These are phyloP conservation scores for Crithidia sp. DNA, from an alignment of 208 protist species.

Conservation along the genomic window DNA sequence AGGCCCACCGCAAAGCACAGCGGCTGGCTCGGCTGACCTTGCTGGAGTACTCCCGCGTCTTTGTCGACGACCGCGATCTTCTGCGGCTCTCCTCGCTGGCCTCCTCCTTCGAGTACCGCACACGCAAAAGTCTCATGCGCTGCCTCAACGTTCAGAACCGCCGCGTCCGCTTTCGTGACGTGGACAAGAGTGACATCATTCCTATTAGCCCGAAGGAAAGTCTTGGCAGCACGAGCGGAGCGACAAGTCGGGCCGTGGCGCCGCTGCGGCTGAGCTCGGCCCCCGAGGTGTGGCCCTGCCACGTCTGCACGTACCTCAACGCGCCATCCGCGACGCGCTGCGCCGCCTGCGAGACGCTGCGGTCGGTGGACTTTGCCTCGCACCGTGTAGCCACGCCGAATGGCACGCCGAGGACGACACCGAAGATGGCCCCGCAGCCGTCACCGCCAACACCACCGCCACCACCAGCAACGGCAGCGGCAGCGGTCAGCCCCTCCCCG, in stretches of 20 bases:
- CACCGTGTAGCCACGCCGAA: slow-evolving; percentile 12
- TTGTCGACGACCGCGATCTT: slow-evolving; percentile 73
- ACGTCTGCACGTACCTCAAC: slow-evolving; percentile 80
- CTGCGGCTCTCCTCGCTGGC: slow-evolving; percentile 58
- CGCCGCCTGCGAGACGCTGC: slow-evolving; percentile 63
- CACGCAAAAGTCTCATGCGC: slow-evolving; percentile 73
- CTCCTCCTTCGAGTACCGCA: slow-evolving; percentile 62
- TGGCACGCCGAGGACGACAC: slow-evolving; percentile 6
- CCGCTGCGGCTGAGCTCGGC: slow-evolving; percentile 36
- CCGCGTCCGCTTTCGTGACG: slow-evolving; percentile 66
- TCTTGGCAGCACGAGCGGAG: slow-evolving; percentile 22
- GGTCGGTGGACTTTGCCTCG: slow-evolving; percentile 7
- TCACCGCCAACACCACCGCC: not conserved
- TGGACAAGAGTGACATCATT: slow-evolving; percentile 63
- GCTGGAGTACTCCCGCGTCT: slow-evolving; percentile 89
- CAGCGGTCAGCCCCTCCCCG: not conserved
- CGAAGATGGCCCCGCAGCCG: slow-evolving; percentile 9
- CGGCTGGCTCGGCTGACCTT: slow-evolving; percentile 74
- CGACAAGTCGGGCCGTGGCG: slow-evolving; percentile 13
- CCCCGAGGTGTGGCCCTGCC: slow-evolving; percentile 74
- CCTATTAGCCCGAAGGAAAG: slow-evolving; percentile 64
- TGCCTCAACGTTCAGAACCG: slow-evolving; percentile 79
- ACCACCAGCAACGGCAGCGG: not conserved
- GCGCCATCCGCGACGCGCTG: slow-evolving; percentile 51
- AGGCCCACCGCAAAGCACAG: slow-evolving; percentile 58